Conservation (phyloP, 768 basidiomycete species). For the Boletus vinaceobasis region DNA sequence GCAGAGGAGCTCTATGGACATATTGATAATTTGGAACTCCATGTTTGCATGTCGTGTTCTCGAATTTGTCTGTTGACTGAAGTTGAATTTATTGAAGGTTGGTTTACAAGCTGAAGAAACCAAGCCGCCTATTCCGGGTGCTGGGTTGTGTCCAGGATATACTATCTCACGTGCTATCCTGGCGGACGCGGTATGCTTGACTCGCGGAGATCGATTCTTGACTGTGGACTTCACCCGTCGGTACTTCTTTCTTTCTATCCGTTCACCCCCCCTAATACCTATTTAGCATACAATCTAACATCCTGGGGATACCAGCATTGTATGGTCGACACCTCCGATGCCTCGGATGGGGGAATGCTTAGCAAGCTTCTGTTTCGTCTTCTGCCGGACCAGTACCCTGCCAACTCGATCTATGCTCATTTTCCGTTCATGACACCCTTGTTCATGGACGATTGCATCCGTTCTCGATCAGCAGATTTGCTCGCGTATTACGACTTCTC, state of each 20-base stretch:
- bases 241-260: slow-evolving; percentile 22
- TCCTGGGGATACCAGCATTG: slow-evolving; percentile 78
- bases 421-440: slow-evolving; percentile 77
- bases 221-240: slow-evolving; percentile 74
- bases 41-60: slow-evolving; percentile 42
- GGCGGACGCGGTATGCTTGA: slow-evolving; percentile 70
- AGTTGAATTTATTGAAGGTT: slow-evolving; percentile 35
- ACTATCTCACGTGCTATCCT: slow-evolving; percentile 85
- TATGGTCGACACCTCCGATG: slow-evolving; percentile 58
- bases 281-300: slow-evolving; percentile 68
- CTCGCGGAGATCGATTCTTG: slow-evolving; percentile 76
- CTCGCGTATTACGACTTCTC: slow-evolving; percentile 55
- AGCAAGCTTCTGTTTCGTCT: slow-evolving; percentile 69
- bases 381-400: slow-evolving; percentile 65
- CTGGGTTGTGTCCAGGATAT: slow-evolving; percentile 78
- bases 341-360: slow-evolving; percentile 74
- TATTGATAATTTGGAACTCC: slow-evolving; percentile 77
- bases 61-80: background rate
- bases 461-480: slow-evolving; percentile 26
- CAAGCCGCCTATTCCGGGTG: slow-evolving; percentile 60
- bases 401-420: slow-evolving; percentile 64
- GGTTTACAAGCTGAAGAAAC: slow-evolving; percentile 73
- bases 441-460: slow-evolving; percentile 42
- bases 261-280: slow-evolving; percentile 1
- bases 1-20: slow-evolving; percentile 66